These are phyloP conservation scores for Rhodotorula sp. DNA, from an alignment of 1,284 basidiomycete genomes.

Conservation along the genomic window DNA sequence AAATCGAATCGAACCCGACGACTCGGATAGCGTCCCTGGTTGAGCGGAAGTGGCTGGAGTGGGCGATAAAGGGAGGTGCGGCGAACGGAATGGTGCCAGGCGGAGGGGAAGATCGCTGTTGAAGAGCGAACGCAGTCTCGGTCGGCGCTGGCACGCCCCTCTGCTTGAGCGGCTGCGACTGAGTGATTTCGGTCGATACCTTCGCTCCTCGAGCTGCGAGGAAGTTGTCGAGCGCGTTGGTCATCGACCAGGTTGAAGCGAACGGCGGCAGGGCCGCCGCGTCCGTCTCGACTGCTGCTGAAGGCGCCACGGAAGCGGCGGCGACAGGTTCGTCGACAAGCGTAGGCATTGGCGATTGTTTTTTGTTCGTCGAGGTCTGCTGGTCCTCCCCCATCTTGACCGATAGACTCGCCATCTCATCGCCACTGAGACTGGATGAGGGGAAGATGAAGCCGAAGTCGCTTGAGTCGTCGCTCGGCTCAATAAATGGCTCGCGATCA, in stretches of 20 bases:
- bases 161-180: background rate
- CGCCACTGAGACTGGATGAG: background rate
- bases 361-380: no score
- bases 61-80: background rate
- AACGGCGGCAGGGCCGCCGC: background rate
- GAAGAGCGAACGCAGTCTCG: background rate
- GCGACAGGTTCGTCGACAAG: no score
- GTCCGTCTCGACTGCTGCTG: no score
- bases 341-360: no score
- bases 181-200: no score
- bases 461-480: background rate
- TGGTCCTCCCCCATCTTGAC: background rate
- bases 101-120: background rate
- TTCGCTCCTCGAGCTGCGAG: background rate
- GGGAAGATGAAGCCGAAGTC: slow-evolving; percentile 2
- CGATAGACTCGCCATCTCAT: background rate
- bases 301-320: no score
- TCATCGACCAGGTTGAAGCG: background rate
- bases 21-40: background rate
- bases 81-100: slow-evolving; percentile 10
- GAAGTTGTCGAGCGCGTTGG: background rate
- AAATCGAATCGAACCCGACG: background rate
- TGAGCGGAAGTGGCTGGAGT: background rate
- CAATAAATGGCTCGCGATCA: no score
- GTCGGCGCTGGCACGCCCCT: no score